phyloP scores from a whole-genome alignment of 116 monocot genomes.

The Posidonia oceanica region DNA sequence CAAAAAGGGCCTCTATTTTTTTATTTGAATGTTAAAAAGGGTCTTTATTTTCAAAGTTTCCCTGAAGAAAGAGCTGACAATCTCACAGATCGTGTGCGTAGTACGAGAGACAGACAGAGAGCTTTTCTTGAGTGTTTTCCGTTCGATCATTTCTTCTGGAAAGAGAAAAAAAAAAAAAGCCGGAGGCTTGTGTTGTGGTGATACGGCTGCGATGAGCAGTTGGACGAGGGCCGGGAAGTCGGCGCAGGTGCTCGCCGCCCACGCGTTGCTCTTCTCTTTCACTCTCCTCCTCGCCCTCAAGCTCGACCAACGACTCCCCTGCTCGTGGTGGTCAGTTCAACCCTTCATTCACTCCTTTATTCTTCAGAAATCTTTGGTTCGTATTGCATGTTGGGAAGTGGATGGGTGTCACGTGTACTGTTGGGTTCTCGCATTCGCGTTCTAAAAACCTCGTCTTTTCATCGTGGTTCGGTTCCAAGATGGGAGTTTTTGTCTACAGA shows the following conservation, averaged over 20 bases:
- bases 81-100: too few relatives aligned
- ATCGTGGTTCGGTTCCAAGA: not conserved
- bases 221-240: slow-evolving; percentile 57
- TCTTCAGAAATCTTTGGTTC: not conserved
- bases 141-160: too few relatives aligned
- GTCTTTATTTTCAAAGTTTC: too few relatives aligned
- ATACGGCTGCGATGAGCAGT: slow-evolving; percentile 20
- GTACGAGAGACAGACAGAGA: too few relatives aligned
- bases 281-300: slow-evolving; percentile 62
- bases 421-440: not conserved
- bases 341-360: not conserved
- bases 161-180: too few relatives aligned
- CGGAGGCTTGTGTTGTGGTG: too few relatives aligned
- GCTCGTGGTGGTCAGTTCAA: slow-evolving; percentile 44
- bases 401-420: not conserved
- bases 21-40: too few relatives aligned
- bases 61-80: too few relatives aligned
- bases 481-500: not conserved
- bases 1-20: too few relatives aligned
- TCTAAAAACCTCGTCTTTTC: not conserved
- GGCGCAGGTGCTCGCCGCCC: slow-evolving; percentile 45
- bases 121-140: too few relatives aligned
- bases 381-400: not conserved
- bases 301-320: slow-evolving; percentile 25
- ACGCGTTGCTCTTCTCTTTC: slow-evolving; percentile 53